Percentiles rank a stretch among this genome's conserved stretches.
Evolutionary conservation across 2,329 filamentous ascomycete species (phyloP).

Genomic region (Penicillium sumatraense): DNA sequence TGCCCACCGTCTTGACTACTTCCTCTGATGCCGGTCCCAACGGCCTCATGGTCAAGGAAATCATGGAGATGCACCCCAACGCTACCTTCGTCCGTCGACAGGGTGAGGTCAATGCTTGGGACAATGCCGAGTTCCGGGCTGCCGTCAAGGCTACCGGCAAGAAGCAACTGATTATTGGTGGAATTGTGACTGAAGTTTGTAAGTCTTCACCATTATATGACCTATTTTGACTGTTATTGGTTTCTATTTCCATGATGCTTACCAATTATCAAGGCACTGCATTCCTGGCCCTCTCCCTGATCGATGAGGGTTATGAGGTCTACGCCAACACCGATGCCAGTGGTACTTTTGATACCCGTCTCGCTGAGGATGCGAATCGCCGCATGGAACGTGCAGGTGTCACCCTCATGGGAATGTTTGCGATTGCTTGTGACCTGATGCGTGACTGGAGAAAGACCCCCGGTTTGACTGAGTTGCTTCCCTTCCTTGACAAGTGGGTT

Average conservation of each 20-base stretch:
- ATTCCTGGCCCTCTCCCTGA: constrained; percentile 73
- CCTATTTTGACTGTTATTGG: background rate
- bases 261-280: constrained; percentile 57
- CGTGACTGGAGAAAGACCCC: constrained; percentile 68
- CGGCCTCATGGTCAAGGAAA: constrained; percentile 71
- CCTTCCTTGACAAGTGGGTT: constrained; percentile 61
- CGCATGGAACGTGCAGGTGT: constrained; percentile 71
- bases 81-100: constrained; percentile 69
- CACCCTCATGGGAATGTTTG: constrained; percentile 57
- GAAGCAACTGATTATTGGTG: constrained; percentile 71
- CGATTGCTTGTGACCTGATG: constrained; percentile 71
- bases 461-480: constrained; percentile 61
- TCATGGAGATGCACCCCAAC: constrained; percentile 68
- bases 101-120: constrained; percentile 78
- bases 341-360: constrained; percentile 41
- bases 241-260: background rate
- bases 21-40: constrained; percentile 73
- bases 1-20: constrained; percentile 72
- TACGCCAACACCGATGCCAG: constrained; percentile 27
- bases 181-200: constrained; percentile 77
- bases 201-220: constrained; percentile 20
- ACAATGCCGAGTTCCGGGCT: constrained; percentile 69
- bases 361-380: constrained; percentile 63
- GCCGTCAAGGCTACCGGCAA: constrained; percentile 69
- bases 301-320: constrained; percentile 72